Percentiles rank a stretch among this genome's conserved stretches.
These are phyloP conservation scores for Rhazya stricta DNA, from an alignment of 257 asterid genomes.

Conservation along the genomic window DNA sequence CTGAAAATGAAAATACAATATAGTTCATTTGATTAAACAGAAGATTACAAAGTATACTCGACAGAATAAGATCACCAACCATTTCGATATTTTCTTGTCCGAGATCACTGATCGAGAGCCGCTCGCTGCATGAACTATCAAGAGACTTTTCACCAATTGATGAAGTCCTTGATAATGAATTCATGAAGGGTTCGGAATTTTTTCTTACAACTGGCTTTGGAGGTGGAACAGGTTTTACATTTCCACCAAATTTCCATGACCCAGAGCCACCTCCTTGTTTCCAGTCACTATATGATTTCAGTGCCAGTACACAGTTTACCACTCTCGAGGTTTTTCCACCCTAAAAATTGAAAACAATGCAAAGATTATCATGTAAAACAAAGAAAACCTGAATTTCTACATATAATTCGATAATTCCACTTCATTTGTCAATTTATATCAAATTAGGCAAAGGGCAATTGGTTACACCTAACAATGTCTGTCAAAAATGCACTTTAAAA, in stretches of 20 bases:
- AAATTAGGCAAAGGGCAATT: neutral
- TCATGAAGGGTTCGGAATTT: constrained; percentile 52
- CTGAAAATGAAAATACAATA: constrained; percentile 37
- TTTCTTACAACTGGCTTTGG: constrained; percentile 50
- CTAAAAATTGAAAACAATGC: constrained; percentile 25
- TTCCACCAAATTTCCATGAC: constrained; percentile 56
- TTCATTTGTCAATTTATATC: neutral
- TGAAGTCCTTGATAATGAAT: constrained; percentile 49
- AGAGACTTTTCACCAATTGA: constrained; percentile 41
- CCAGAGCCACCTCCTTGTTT: constrained; percentile 73
- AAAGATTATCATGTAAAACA: neutral
- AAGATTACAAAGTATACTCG: neutral
- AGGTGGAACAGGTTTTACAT: constrained; percentile 42
- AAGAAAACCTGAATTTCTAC: neutral
- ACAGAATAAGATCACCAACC: constrained; percentile 37
- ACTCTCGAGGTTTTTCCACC: constrained; percentile 82
- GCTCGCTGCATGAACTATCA: constrained; percentile 37
- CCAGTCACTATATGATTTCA: constrained; percentile 76
- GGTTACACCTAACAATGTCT: neutral
- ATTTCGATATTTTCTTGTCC: constrained; percentile 33
- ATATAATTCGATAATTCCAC: neutral
- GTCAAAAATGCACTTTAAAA: neutral
- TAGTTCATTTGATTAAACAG: constrained; percentile 11
- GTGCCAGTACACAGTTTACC: constrained; percentile 65
- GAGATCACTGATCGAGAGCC: constrained; percentile 24